These are phyloP conservation scores for Diaporthe helianthi DNA, from an alignment of 2,329 filamentous ascomycete genomes.

Conservation along the genomic window DNA sequence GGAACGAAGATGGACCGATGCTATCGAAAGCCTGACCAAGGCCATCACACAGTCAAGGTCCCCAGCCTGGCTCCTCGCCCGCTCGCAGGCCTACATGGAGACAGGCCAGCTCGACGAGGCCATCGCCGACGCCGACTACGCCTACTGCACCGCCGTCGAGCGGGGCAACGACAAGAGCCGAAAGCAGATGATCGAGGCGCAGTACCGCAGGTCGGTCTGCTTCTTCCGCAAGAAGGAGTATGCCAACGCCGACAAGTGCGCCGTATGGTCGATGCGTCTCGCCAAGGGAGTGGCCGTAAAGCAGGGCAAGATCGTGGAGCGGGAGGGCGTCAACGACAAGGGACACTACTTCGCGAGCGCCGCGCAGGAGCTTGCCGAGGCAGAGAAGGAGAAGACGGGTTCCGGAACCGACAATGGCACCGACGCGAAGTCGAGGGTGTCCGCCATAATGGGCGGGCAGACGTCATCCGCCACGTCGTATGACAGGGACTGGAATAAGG, in stretches of 20 bases:
- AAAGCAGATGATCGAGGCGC: conserved; percentile 79
- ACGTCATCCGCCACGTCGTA: conserved; percentile 35
- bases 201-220: conserved; percentile 79
- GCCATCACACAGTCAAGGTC: conserved; percentile 72
- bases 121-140: conserved; percentile 73
- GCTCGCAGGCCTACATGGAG: conserved; percentile 79
- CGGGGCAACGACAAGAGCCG: conserved; percentile 67
- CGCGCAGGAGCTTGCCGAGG: conserved; percentile 42
- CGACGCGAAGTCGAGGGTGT: conserved; percentile 12
- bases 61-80: conserved; percentile 80
- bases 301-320: conserved; percentile 43
- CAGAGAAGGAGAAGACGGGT: conserved; percentile 2
- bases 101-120: conserved; percentile 67
- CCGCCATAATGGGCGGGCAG: conserved; percentile 35
- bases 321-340: conserved; percentile 48
- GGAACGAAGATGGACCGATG: conserved; percentile 68
- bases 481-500: conserved; percentile 48
- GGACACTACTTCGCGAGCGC: conserved; percentile 56
- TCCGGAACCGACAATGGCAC: conserved; percentile 1
- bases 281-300: conserved; percentile 46
- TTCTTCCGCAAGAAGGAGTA: conserved; percentile 74
- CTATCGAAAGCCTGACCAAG: conserved; percentile 71
- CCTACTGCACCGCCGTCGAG: conserved; percentile 65
- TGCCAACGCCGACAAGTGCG: conserved; percentile 77
- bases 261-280: conserved; percentile 62